Evolutionary conservation across 1,284 basidiomycete genomes (phyloP).

Genomic region (Leccinum subatratum): DNA sequence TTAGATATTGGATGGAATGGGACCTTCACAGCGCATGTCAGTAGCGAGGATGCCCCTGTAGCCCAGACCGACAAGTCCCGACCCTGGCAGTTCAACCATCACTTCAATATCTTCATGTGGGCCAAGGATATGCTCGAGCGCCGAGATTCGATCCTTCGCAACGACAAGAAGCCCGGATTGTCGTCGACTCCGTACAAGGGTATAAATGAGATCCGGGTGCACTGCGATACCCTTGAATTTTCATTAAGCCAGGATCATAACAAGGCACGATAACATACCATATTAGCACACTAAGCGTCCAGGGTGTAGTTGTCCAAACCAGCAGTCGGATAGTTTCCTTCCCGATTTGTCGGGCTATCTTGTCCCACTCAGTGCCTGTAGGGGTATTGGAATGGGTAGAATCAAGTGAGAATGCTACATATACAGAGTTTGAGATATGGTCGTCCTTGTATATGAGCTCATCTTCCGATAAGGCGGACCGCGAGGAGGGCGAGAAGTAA

Average conservation of each 20-base stretch:
- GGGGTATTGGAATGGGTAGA: slow-evolving; percentile 6
- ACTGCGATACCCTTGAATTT: slow-evolving; percentile 76
- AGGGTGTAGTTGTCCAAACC: slow-evolving; percentile 99
- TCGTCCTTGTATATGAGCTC: slow-evolving; percentile 90
- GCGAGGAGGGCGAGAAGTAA: slow-evolving; percentile 93
- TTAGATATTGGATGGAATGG: slow-evolving; percentile 15
- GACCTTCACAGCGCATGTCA: slow-evolving; percentile 16
- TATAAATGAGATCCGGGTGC: slow-evolving; percentile 70
- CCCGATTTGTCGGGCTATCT: slow-evolving; percentile 22
- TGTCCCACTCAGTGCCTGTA: slow-evolving; percentile 14
- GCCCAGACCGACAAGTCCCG: slow-evolving; percentile 56
- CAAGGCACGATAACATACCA: slow-evolving; percentile 49
- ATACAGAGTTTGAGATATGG: slow-evolving; percentile 84
- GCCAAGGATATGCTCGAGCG: slow-evolving; percentile 53
- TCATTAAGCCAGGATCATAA: slow-evolving; percentile 6
- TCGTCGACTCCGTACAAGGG: slow-evolving; percentile 45
- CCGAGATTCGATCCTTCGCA: slow-evolving; percentile 61
- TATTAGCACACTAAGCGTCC: slow-evolving; percentile 94
- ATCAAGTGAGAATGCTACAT: slow-evolving; percentile 72
- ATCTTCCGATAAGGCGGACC: slow-evolving; percentile 92
- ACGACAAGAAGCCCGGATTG: slow-evolving; percentile 51
- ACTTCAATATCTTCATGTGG: slow-evolving; percentile 35
- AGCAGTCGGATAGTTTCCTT: slow-evolving; percentile 49
- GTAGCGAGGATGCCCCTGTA: slow-evolving; percentile 69
- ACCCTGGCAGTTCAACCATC: slow-evolving; percentile 51